A percentile compares a stretch with the other conserved stretches of the same genome.
Conservation (phyloP, 192 early-diverging fungal species). For the Geosiphon pyriformis region DNA sequence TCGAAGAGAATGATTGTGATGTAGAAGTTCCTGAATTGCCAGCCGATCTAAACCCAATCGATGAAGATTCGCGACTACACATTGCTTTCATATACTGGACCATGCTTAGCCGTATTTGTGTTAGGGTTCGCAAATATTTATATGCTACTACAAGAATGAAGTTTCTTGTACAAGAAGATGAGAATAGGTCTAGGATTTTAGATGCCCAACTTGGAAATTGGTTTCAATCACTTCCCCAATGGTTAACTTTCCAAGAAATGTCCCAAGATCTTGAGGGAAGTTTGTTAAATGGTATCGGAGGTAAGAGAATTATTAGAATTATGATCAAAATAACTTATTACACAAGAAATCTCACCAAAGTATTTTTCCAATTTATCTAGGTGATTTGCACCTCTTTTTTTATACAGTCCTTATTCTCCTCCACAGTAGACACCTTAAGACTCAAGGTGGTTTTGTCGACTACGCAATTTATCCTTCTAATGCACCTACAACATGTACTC, state of each 20-base stretch:
- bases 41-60: not conserved
- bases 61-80: constrained; percentile 10
- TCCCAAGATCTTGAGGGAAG: constrained; percentile 6
- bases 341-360: too few relatives aligned
- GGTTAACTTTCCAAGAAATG: constrained; percentile 4
- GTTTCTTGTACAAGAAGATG: constrained; percentile 11
- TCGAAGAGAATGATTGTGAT: constrained; percentile 18
- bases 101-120: constrained; percentile 13
- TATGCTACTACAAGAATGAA: constrained; percentile 9
- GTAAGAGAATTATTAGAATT: too few relatives aligned
- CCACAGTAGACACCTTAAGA: constrained; percentile 13
- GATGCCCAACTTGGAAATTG: constrained; percentile 11
- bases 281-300: constrained; percentile 22
- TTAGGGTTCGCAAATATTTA: constrained; percentile 16
- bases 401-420: constrained; percentile 8
- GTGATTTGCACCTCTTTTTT: constrained; percentile 19
- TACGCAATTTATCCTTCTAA: constrained; percentile 9
- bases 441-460: not conserved
- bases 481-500: constrained; percentile 6
- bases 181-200: constrained; percentile 20
- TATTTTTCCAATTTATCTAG: not conserved
- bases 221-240: constrained; percentile 1
- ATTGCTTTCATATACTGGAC: constrained; percentile 10
- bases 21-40: constrained; percentile 1
- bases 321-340: too few relatives aligned